Conservation (phyloP, 2,329 filamentous ascomycete genomes). For the Aspergillus fischeri region DNA sequence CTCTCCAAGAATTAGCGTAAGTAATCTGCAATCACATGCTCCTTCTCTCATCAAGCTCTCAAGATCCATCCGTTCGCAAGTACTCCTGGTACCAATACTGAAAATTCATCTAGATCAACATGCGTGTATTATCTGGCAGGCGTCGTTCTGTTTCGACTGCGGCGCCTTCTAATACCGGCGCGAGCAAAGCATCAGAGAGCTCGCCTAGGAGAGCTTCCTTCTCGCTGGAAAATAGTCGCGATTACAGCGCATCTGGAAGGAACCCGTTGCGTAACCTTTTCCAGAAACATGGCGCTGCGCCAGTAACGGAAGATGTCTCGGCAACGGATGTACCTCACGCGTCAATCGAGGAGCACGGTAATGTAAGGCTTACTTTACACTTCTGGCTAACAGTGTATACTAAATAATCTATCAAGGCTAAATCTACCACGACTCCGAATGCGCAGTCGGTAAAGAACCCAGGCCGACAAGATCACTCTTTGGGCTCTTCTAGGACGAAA, state of each 20-base stretch:
- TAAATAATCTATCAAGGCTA: neutral
- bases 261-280: neutral
- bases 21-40: neutral
- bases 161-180: neutral
- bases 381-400: neutral
- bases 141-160: neutral
- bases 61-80: neutral
- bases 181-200: neutral
- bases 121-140: neutral
- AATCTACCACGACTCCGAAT: neutral
- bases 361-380: neutral
- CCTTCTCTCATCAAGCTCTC: neutral
- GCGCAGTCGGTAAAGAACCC: neutral
- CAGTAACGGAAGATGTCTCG: neutral
- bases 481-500: neutral
- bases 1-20: neutral
- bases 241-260: neutral
- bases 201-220: neutral
- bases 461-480: neutral
- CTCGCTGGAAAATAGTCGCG: neutral
- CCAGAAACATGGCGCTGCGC: neutral
- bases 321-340: neutral
- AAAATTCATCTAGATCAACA: neutral
- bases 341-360: neutral
- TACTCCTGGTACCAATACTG: neutral